Conservation (phyloP, 1,284 basidiomycete species). For the Marasmius sp. region DNA sequence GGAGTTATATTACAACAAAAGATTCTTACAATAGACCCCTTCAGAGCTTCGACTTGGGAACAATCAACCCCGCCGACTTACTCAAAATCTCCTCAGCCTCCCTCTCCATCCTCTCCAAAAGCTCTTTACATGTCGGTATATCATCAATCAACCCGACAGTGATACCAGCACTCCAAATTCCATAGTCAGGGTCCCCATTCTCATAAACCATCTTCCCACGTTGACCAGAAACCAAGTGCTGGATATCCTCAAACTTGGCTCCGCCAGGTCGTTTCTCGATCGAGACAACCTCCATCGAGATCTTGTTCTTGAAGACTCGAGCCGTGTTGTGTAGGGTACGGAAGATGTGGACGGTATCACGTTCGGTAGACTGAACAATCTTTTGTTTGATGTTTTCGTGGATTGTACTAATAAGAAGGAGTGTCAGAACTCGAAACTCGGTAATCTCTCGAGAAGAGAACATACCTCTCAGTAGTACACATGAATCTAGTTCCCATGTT, state of each 20-base stretch:
- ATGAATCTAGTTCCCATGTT: conserved; percentile 94
- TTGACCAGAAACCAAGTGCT: conserved; percentile 80
- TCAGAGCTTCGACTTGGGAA: conserved; percentile 48
- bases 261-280: conserved; percentile 82
- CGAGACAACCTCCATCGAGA: conserved; percentile 79
- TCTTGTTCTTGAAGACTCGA: conserved; percentile 86
- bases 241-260: conserved; percentile 86
- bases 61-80: conserved; percentile 43
- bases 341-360: conserved; percentile 89
- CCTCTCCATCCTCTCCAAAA: conserved; percentile 71
- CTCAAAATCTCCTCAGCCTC: conserved; percentile 77
- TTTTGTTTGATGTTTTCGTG: conserved; percentile 90
- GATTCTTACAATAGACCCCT: background rate
- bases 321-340: conserved; percentile 82
- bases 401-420: conserved; percentile 57
- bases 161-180: conserved; percentile 87
- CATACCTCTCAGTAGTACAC: conserved; percentile 75
- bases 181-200: conserved; percentile 81
- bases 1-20: background rate
- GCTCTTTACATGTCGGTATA: conserved; percentile 80
- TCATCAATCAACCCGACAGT: conserved; percentile 83
- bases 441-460: background rate
- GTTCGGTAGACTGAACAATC: conserved; percentile 82
- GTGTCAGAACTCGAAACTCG: conserved; percentile 3
- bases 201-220: conserved; percentile 83